These are phyloP conservation scores for Oxytropis ochrocephala DNA, from an alignment of 306 rosid species.

Conservation along the genomic window DNA sequence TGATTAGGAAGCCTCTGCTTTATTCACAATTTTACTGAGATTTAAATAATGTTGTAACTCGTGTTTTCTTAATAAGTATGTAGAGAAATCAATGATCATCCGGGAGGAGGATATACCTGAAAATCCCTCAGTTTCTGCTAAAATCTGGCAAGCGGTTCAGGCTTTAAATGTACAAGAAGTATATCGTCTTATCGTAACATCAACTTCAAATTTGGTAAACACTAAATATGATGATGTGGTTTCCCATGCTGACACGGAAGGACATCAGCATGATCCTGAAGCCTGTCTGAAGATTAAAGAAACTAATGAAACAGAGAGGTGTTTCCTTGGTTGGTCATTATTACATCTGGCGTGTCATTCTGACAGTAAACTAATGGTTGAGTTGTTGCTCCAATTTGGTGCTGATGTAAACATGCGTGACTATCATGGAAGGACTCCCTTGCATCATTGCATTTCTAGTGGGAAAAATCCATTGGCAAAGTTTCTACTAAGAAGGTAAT, in stretches of 20 bases:
- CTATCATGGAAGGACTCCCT: constrained; percentile 89
- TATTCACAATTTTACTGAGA: not conserved
- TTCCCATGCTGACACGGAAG: constrained; percentile 42
- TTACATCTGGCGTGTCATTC: constrained; percentile 80
- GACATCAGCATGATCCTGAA: constrained; percentile 44
- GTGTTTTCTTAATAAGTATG: constrained; percentile 48
- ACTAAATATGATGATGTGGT: constrained; percentile 54
- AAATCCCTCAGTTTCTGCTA: constrained; percentile 35
- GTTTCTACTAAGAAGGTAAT: constrained; percentile 81
- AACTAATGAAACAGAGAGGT: constrained; percentile 43
- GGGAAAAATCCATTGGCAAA: constrained; percentile 71
- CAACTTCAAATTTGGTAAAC: constrained; percentile 45
- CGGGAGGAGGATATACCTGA: constrained; percentile 39
- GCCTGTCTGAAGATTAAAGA: constrained; percentile 36
- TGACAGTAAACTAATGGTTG: constrained; percentile 65
- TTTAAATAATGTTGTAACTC: constrained; percentile 11
- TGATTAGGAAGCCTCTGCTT: constrained; percentile 17
- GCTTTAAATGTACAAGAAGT: constrained; percentile 56
- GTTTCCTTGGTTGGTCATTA: constrained; percentile 75
- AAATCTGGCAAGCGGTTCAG: constrained; percentile 77
- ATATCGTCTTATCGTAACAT: constrained; percentile 60
- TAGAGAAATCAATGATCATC: constrained; percentile 64
- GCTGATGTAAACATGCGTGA: constrained; percentile 70
- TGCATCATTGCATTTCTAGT: constrained; percentile 74
- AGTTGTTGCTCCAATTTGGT: constrained; percentile 87